phyloP scores from a whole-genome alignment of 75 land plant species.

The Selaginella tamariscina region DNA sequence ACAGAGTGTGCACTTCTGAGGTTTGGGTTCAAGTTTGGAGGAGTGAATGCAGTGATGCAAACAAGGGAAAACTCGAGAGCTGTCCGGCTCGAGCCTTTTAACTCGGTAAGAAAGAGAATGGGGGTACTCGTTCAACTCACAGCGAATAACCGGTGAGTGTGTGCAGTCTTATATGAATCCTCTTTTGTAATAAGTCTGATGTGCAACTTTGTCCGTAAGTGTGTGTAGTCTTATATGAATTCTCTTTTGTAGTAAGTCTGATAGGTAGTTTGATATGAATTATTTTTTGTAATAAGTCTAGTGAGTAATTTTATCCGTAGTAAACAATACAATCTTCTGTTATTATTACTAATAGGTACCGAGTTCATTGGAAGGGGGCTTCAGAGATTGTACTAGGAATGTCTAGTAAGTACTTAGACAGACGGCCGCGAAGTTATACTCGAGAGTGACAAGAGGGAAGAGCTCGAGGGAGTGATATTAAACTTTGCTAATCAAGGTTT shows the following conservation, averaged over 20 bases:
- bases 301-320: too few species aligned
- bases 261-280: too few species aligned
- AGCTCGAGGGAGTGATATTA: background rate
- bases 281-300: too few species aligned
- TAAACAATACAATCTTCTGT: too few species aligned
- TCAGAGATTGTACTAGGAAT: constrained; percentile 6
- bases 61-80: background rate
- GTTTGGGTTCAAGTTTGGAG: constrained; percentile 70
- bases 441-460: background rate
- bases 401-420: background rate
- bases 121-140: constrained; percentile 1
- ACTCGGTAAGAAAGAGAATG: constrained; percentile 3
- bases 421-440: background rate
- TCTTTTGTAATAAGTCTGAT: background rate
- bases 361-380: constrained; percentile 8
- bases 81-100: background rate
- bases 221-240: too few species aligned
- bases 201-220: too few species aligned
- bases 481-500: background rate
- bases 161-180: too few species aligned
- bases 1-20: constrained; percentile 79
- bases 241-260: too few species aligned
- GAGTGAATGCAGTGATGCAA: constrained; percentile 14
- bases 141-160: too few species aligned
- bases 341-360: too few species aligned